Conservation (phyloP, 202 grass and related monocot genomes). For the Cymbopogon flexuosus region DNA sequence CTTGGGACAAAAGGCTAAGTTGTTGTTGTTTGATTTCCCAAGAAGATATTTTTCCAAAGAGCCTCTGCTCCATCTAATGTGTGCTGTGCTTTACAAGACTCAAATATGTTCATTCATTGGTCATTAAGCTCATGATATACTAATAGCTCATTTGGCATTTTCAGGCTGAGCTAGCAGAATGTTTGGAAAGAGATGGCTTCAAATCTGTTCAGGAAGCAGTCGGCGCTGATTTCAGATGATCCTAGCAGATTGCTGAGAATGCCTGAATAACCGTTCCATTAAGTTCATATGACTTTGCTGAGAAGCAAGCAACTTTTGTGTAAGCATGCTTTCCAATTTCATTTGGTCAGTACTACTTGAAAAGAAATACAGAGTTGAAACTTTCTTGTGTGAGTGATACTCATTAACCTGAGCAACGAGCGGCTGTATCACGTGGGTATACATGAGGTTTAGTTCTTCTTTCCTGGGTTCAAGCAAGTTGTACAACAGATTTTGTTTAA, state of each 20-base stretch:
- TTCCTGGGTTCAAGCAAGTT: constrained; percentile 28
- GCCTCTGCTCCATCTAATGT: not conserved
- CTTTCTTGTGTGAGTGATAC: constrained; percentile 41
- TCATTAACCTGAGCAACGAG: constrained; percentile 10
- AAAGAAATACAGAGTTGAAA: constrained; percentile 22
- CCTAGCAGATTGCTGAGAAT: constrained; percentile 4
- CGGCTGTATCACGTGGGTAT: not conserved
- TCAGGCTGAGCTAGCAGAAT: constrained; percentile 81
- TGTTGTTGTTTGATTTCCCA: no score
- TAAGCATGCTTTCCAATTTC: constrained; percentile 15
- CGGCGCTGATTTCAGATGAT: constrained; percentile 64
- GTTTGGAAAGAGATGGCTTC: constrained; percentile 91
- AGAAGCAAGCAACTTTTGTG: constrained; percentile 18
- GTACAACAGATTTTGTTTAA: constrained; percentile 38
- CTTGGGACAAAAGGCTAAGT: no score
- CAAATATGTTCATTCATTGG: not conserved
- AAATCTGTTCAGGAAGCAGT: constrained; percentile 84
- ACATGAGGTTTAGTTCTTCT: not conserved
- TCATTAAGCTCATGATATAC: not conserved
- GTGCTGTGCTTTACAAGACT: not conserved
- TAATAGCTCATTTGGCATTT: constrained; percentile 31
- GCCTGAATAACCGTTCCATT: constrained; percentile 23
- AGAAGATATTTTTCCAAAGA: not conserved
- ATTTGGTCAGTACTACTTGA: constrained; percentile 11
- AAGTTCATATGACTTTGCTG: not conserved